These are phyloP conservation scores for Trifolium subterraneum DNA, from an alignment of 306 rosid species.

Conservation along the genomic window DNA sequence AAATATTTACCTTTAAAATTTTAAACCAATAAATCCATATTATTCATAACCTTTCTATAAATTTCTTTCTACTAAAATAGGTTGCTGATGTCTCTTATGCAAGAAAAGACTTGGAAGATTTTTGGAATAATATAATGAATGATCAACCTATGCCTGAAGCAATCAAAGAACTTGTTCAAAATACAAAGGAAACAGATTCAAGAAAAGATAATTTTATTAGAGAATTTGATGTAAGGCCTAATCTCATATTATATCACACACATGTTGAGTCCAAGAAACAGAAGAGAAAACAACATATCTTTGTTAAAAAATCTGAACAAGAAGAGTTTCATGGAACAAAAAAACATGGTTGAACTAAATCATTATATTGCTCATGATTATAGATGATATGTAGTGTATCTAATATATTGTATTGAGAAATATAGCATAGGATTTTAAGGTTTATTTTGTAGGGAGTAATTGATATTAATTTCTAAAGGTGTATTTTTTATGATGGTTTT, in stretches of 20 bases:
- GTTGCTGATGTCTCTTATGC: constrained; percentile 47
- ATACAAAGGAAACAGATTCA: constrained; percentile 33
- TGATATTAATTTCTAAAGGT: constrained; percentile 31
- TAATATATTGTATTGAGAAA: constrained; percentile 26
- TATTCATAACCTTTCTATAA: constrained; percentile 16
- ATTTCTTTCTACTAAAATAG: constrained; percentile 37
- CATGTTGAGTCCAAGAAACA: constrained; percentile 35
- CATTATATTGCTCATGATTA: background rate
- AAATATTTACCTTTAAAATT: background rate
- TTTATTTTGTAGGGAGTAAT: constrained; percentile 34
- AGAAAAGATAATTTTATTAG: constrained; percentile 43
- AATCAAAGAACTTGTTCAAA: constrained; percentile 54
- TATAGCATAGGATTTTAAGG: background rate
- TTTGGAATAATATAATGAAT: constrained; percentile 69
- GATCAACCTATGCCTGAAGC: constrained; percentile 72
- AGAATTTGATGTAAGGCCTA: constrained; percentile 57
- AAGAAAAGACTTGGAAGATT: constrained; percentile 60
- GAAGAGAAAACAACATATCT: constrained; percentile 26
- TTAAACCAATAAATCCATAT: background rate
- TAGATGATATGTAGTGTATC: background rate
- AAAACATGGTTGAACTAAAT: constrained; percentile 35
- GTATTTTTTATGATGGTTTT: constrained; percentile 2
- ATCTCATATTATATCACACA: constrained; percentile 57
- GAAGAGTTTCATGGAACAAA: constrained; percentile 31
- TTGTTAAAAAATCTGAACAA: constrained; percentile 35